phyloP scores from a whole-genome alignment of 2,329 filamentous ascomycete genomes.

The Hypocrella siamensis region DNA sequence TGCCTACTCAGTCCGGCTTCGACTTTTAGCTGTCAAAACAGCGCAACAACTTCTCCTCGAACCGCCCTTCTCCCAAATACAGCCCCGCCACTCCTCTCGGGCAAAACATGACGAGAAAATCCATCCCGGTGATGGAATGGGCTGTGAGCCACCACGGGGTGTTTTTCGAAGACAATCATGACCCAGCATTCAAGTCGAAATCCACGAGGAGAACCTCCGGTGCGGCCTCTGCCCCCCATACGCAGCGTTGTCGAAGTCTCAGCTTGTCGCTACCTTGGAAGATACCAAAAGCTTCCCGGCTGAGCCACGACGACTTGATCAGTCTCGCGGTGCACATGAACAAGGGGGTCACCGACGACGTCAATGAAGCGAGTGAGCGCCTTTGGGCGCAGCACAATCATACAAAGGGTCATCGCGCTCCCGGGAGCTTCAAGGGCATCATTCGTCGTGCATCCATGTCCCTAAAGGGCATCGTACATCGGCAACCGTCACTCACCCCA shows the following conservation, averaged over 20 bases:
- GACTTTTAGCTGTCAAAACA: too few species aligned
- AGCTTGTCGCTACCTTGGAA: slow-evolving; percentile 35
- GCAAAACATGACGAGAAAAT: slow-evolving; percentile 2
- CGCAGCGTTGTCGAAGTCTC: slow-evolving; percentile 29
- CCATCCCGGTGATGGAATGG: slow-evolving; percentile 5
- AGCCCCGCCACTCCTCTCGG: neutral
- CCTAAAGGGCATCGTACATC: slow-evolving; percentile 34
- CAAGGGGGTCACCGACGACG: slow-evolving; percentile 18
- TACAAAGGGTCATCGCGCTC: slow-evolving; percentile 10
- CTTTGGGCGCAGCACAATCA: slow-evolving; percentile 8
- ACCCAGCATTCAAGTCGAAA: slow-evolving; percentile 1
- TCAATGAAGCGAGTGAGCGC: slow-evolving; percentile 10
- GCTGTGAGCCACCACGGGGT: slow-evolving; percentile 1
- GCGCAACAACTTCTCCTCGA: too few species aligned
- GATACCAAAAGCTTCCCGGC: slow-evolving; percentile 26
- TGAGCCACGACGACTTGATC: slow-evolving; percentile 17
- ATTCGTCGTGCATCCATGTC: slow-evolving; percentile 40
- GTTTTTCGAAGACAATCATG: slow-evolving; percentile 2
- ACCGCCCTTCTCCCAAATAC: too few species aligned
- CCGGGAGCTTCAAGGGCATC: slow-evolving; percentile 29
- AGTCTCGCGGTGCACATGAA: slow-evolving; percentile 13
- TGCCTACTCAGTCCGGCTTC: too few species aligned
- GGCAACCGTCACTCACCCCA: slow-evolving; percentile 27
- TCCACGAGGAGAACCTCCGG: neutral
- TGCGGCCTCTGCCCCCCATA: slow-evolving; percentile 9